These are phyloP conservation scores for Pyricularia pennisetigena DNA, from an alignment of 2,329 filamentous ascomycete genomes.

Conservation along the genomic window DNA sequence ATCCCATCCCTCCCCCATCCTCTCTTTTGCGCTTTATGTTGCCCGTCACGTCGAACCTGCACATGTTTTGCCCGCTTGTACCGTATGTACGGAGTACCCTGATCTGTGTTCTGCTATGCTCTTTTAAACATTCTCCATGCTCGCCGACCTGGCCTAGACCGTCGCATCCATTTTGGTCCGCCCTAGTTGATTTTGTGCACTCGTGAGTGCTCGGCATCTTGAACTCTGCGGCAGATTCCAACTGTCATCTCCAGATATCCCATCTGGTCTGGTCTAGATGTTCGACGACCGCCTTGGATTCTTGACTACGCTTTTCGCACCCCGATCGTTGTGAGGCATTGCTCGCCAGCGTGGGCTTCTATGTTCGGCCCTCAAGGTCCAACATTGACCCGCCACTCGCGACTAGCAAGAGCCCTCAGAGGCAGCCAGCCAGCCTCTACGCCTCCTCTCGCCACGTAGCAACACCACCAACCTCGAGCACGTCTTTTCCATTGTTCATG, in stretches of 20 bases:
- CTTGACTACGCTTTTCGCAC: background rate
- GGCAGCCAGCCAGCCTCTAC: background rate
- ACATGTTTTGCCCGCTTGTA: background rate
- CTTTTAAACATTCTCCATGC: background rate
- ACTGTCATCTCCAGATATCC: background rate
- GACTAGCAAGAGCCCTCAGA: background rate
- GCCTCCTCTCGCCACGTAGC: background rate
- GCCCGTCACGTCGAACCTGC: background rate
- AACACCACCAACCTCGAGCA: background rate
- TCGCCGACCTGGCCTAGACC: background rate
- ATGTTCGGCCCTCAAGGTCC: background rate
- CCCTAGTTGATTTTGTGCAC: background rate
- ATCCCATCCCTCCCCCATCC: background rate
- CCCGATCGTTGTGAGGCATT: background rate
- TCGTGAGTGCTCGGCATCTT: background rate
- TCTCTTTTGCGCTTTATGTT: background rate
- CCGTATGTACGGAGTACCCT: background rate
- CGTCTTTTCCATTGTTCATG: background rate
- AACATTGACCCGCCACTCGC: background rate
- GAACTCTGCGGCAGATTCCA: background rate
- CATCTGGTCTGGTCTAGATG: background rate
- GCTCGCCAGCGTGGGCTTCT: background rate
- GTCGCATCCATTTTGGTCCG: background rate
- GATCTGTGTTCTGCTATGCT: background rate
- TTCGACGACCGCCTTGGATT: background rate